Percentiles rank a stretch among this genome's conserved stretches.
These are phyloP conservation scores for Lentinula novae-zelandiae DNA, from an alignment of 1,284 basidiomycete genomes.

Conservation along the genomic window DNA sequence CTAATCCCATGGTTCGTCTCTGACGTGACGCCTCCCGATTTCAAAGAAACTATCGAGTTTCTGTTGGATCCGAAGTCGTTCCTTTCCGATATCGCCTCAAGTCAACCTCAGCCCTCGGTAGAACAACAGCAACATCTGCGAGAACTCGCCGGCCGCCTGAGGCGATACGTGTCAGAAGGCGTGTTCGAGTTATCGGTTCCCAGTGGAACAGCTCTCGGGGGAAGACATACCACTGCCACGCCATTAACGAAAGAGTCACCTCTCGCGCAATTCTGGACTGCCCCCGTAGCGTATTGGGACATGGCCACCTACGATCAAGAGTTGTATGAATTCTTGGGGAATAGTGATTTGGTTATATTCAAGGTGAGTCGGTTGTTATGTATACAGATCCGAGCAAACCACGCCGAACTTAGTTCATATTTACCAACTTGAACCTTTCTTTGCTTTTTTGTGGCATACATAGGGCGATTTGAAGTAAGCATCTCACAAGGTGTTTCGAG, in stretches of 20 bases:
- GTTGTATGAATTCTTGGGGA: constrained; percentile 57
- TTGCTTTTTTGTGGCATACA: not conserved
- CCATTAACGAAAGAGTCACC: constrained; percentile 10
- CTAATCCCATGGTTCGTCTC: constrained; percentile 93
- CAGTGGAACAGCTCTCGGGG: constrained; percentile 59
- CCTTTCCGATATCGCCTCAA: constrained; percentile 13
- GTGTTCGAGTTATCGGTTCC: constrained; percentile 76
- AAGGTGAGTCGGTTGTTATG: constrained; percentile 47
- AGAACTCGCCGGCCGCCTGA: constrained; percentile 73
- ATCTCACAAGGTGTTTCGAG: no score
- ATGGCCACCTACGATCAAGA: constrained; percentile 60
- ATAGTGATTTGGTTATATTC: constrained; percentile 84
- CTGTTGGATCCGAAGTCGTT: constrained; percentile 55
- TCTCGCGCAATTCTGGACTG: constrained; percentile 79
- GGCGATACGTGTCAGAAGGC: constrained; percentile 63
- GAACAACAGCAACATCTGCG: constrained; percentile 41
- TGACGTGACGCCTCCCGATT: constrained; percentile 83
- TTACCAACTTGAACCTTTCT: not conserved
- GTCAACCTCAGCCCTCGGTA: constrained; percentile 11
- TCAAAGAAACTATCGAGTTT: constrained; percentile 47
- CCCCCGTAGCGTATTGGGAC: constrained; percentile 80
- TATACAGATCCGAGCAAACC: no score
- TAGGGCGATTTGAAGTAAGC: constrained; percentile 84
- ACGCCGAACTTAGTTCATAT: not conserved
- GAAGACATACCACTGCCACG: not conserved